Evolutionary conservation across 352 stramenopile genomes (phyloP), one percentile per base, ranked within the genome.

Genomic region (Pythium sp.): DNA sequence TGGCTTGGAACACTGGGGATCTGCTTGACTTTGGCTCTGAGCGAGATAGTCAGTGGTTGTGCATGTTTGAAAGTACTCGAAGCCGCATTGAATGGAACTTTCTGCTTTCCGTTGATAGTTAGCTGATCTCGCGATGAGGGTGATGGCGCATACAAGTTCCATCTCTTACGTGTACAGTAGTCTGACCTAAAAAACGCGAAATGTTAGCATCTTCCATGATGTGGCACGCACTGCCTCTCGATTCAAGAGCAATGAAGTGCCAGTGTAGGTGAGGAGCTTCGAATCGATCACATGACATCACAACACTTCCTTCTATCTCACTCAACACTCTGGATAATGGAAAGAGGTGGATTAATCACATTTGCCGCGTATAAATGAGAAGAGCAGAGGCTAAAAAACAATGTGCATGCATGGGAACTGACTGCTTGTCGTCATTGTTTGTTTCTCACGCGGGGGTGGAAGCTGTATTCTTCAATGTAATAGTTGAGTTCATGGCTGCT

Each of bases 391-490:
- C 43, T 51, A 22, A 51, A 51, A 51, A 3, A 4, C 14, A 11
- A 20, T 22, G 6, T 51, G 43, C 38, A 46, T 46, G 38, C 14
- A 43, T 15, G 11, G 5, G 2, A 51, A 22, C 43, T n/a, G 15
- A 51, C 43, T 51, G 43, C 43, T 51, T 51, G 5, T 20, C 43
- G 43, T 51, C 41, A 7, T 30, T 46, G 38, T 38, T 62, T 46
- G 28, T 65, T 70, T 76, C 66, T 64, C 70, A 72, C 64, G 71
- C 64, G 65, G 38, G 18, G 22, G 15, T 58, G 55, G 63, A 26
- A 22, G 43, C 43, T 51, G 18, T 51, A 51, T 51, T 51, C 41
- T 51, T 51, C 43, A 22, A 22, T 51, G 51, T 30, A 57, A 30
- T 59, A 26, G 54, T 34, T 41, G 28, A 26, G 32, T 54, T 54